Percentiles rank a stretch among this genome's conserved stretches.
These are phyloP conservation scores for Scedosporium aurantiacum DNA, from an alignment of 2,329 filamentous ascomycete genomes.

Conservation along the genomic window DNA sequence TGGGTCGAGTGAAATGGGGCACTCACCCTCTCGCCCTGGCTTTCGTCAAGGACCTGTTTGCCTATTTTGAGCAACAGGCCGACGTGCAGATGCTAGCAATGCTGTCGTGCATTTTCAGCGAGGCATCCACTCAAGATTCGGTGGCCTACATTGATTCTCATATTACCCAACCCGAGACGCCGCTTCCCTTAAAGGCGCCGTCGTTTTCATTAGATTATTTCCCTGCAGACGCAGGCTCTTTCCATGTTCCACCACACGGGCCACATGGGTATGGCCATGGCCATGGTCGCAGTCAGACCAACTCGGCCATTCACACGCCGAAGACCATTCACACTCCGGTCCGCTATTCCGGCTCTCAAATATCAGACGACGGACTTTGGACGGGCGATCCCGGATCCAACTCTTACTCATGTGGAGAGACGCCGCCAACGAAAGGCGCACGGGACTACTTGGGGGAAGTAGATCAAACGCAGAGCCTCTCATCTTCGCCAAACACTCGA, in stretches of 20 bases:
- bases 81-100: conserved; percentile 63
- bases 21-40: conserved; percentile 50
- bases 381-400: conserved; percentile 41
- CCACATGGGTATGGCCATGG: too few relatives aligned
- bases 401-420: conserved; percentile 52
- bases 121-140: conserved; percentile 43
- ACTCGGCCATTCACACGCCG: conserved; percentile 46
- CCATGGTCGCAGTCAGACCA: conserved; percentile 32
- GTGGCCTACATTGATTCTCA: conserved; percentile 47
- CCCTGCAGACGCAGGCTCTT: conserved; percentile 35
- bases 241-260: conserved; percentile 13
- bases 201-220: conserved; percentile 59
- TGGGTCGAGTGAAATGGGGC: conserved; percentile 58
- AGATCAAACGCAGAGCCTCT: conserved; percentile 36
- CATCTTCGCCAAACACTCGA: conserved; percentile 47
- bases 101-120: conserved; percentile 59
- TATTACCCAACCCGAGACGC: conserved; percentile 48
- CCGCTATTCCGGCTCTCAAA: conserved; percentile 42
- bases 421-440: conserved; percentile 40
- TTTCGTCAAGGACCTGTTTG: conserved; percentile 52
- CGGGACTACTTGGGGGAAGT: conserved; percentile 32
- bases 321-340: conserved; percentile 45
- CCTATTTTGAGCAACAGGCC: conserved; percentile 49
- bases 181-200: conserved; percentile 53
- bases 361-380: conserved; percentile 45